phyloP scores from a whole-genome alignment of 495 filamentous ascomycete genomes.

The Penicillium pancosmium region DNA sequence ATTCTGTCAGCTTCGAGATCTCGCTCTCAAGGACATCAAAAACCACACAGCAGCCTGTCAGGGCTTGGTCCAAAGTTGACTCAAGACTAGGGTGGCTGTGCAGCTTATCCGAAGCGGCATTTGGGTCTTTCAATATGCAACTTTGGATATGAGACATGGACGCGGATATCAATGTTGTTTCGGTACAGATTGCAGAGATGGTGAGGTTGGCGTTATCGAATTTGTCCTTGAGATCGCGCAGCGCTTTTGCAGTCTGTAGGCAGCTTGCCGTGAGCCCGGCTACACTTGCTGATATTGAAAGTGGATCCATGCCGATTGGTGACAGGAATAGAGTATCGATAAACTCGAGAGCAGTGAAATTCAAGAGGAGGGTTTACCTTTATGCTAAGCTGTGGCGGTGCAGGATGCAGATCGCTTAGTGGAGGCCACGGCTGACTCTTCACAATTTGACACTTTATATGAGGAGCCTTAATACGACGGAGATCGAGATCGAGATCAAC shows the following conservation, averaged over 20 bases:
- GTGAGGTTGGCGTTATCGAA: background rate
- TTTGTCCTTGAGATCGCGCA: conserved; percentile 2
- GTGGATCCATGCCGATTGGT: background rate
- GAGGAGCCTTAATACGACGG: no score
- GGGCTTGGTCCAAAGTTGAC: background rate
- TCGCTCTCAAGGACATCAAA: background rate
- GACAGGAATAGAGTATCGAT: no score
- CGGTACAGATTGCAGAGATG: background rate
- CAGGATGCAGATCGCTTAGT: no score
- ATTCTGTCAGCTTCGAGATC: background rate
- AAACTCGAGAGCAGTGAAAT: no score
- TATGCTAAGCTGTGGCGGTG: no score
- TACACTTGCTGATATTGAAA: background rate
- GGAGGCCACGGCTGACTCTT: no score
- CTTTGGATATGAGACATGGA: conserved; percentile 1
- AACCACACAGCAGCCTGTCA: background rate
- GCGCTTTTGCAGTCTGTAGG: background rate
- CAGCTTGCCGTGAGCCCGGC: conserved; percentile 1
- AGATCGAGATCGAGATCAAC: no score
- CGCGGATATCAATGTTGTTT: conserved; percentile 1
- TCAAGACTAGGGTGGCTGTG: background rate
- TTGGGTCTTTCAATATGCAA: background rate
- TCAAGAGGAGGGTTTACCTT: no score
- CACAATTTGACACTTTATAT: no score
- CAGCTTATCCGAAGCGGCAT: background rate